phyloP scores from a whole-genome alignment of 1,284 basidiomycete genomes.

The Butyriboletus appendiculatus region DNA sequence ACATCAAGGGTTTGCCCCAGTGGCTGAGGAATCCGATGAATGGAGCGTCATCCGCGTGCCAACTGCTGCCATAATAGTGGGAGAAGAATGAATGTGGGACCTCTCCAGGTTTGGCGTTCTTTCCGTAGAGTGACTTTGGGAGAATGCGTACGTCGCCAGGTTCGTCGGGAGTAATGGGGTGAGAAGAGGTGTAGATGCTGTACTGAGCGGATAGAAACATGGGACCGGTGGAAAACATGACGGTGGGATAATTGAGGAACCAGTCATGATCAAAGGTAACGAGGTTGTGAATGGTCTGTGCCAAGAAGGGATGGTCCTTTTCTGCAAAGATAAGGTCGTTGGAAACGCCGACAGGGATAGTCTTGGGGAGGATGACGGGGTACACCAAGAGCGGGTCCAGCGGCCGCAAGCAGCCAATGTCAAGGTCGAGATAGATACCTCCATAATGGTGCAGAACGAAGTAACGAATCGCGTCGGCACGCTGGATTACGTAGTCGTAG shows the following conservation, averaged over 20 bases:
- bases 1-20: slow-evolving; percentile 88
- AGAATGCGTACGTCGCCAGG: slow-evolving; percentile 83
- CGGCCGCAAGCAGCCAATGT: slow-evolving; percentile 92
- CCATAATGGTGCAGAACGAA: slow-evolving; percentile 96
- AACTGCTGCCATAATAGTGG: slow-evolving; percentile 96
- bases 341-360: slow-evolving; percentile 95
- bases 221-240: slow-evolving; percentile 99
- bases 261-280: slow-evolving; percentile 93
- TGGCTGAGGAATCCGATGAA: slow-evolving; percentile 89
- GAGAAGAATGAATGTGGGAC: slow-evolving; percentile 93
- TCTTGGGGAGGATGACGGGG: slow-evolving; percentile 91
- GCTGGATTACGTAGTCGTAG: slow-evolving; percentile 94
- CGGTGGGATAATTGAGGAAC: slow-evolving; percentile 96
- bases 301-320: slow-evolving; percentile 87
- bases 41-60: slow-evolving; percentile 93
- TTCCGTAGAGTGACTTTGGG: slow-evolving; percentile 94
- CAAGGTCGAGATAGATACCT: slow-evolving; percentile 95
- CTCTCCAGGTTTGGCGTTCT: slow-evolving; percentile 85
- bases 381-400: slow-evolving; percentile 88
- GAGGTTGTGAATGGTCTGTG: slow-evolving; percentile 91
- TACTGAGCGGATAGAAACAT: slow-evolving; percentile 93
- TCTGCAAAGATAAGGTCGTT: slow-evolving; percentile 97
- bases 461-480: slow-evolving; percentile 97
- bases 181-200: slow-evolving; percentile 76
- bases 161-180: slow-evolving; percentile 54